Evolutionary conservation across 2,329 filamentous ascomycete species (phyloP).

Genomic region (Lecanoromycetidae sp.): DNA sequence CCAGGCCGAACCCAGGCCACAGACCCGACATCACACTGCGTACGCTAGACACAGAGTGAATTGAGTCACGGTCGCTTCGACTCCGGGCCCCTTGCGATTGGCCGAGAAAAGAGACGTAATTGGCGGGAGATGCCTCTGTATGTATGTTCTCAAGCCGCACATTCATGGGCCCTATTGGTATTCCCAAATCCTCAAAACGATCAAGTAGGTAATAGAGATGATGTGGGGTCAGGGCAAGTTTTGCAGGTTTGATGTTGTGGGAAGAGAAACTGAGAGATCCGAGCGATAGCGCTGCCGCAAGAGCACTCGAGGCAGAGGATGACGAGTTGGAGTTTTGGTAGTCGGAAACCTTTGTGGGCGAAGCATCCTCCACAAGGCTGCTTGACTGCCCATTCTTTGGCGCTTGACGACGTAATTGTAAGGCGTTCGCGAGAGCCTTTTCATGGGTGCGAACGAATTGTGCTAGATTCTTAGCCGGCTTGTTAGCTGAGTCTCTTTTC

Average conservation of each 20-base stretch:
- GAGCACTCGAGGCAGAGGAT: slow-evolving; percentile 56
- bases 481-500: slow-evolving; percentile 25
- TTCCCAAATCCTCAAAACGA: slow-evolving; percentile 83
- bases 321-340: slow-evolving; percentile 37
- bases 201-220: slow-evolving; percentile 95
- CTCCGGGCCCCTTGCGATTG: slow-evolving; percentile 71
- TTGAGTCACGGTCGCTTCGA: slow-evolving; percentile 71
- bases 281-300: slow-evolving; percentile 77
- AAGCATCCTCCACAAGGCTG: slow-evolving; percentile 37
- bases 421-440: slow-evolving; percentile 88
- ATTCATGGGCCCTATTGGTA: slow-evolving; percentile 90
- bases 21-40: slow-evolving; percentile 92
- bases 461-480: slow-evolving; percentile 70
- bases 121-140: slow-evolving; percentile 64
- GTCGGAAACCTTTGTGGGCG: slow-evolving; percentile 41
- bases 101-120: slow-evolving; percentile 91
- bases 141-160: slow-evolving; percentile 90
- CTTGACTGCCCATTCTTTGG: slow-evolving; percentile 55
- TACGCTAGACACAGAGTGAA: slow-evolving; percentile 92
- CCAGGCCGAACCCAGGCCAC: slow-evolving; percentile 79
- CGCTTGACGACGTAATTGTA: slow-evolving; percentile 65
- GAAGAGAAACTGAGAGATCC: slow-evolving; percentile 77
- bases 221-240: slow-evolving; percentile 84
- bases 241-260: slow-evolving; percentile 73
- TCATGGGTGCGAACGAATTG: slow-evolving; percentile 95